Conservation (phyloP, 2,329 filamentous ascomycete genomes). For the Epichloe sibirici region DNA sequence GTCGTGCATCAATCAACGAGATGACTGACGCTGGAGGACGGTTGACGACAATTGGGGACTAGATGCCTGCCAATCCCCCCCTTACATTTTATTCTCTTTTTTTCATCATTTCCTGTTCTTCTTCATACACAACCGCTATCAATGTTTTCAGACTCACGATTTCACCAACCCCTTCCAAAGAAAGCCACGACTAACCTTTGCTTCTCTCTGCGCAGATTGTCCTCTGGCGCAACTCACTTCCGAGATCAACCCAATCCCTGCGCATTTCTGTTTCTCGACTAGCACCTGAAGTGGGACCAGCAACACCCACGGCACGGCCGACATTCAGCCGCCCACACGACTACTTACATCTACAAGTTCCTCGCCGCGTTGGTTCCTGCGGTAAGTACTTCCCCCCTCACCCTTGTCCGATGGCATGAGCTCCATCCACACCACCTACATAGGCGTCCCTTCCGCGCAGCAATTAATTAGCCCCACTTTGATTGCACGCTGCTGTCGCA, state of each 20-base stretch:
- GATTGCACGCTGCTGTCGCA: neutral
- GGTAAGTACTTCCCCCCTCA: constrained; percentile 7
- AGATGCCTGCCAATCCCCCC: neutral
- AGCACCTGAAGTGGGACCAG: constrained; percentile 3
- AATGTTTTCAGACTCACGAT: neutral
- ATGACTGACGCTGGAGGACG: neutral
- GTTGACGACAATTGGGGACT: neutral
- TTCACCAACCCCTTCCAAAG: neutral
- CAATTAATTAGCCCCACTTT: neutral
- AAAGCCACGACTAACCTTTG: neutral
- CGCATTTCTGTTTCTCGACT: constrained; percentile 3
- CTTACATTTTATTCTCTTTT: neutral
- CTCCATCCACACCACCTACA: neutral
- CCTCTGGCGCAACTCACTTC: neutral
- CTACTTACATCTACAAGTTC: constrained; percentile 1
- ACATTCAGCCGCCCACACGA: constrained; percentile 8
- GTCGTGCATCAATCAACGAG: neutral
- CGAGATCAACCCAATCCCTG: constrained; percentile 7
- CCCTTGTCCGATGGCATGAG: constrained; percentile 2
- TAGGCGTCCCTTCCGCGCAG: neutral
- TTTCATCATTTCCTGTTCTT: neutral
- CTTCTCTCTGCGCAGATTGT: constrained; percentile 2
- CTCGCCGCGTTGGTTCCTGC: neutral
- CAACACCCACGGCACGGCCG: constrained; percentile 1
- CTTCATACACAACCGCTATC: neutral